Evolutionary conservation across 2,329 filamentous ascomycete genomes (phyloP).

Genomic region (Alternaria arborescens): DNA sequence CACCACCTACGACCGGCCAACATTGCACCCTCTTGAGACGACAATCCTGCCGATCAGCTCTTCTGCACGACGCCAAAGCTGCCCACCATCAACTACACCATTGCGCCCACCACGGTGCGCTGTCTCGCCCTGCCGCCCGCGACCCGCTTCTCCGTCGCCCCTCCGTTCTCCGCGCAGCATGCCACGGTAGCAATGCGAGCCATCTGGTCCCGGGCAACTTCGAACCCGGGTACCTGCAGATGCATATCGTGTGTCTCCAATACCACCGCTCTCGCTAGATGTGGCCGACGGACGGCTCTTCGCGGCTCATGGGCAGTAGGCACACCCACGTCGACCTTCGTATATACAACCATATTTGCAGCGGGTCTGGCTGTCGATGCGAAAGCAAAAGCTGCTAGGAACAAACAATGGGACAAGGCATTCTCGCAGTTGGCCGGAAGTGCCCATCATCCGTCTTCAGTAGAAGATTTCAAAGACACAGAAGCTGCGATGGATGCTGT

Average conservation of each 20-base stretch:
- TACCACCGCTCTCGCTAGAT: constrained; percentile 60
- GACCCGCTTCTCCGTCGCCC: constrained; percentile 29
- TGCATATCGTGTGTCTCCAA: constrained; percentile 68
- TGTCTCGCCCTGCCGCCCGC: constrained; percentile 22
- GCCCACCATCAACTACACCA: constrained; percentile 6
- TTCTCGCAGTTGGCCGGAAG: constrained; percentile 55
- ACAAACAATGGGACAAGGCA: constrained; percentile 68
- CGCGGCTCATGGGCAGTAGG: constrained; percentile 62
- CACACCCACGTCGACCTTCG: constrained; percentile 68
- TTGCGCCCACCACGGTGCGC: constrained; percentile 23
- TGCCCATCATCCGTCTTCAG: not conserved
- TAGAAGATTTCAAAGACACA: not conserved
- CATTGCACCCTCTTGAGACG: not conserved
- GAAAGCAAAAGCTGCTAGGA: constrained; percentile 62
- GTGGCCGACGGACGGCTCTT: constrained; percentile 60
- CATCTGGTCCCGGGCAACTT: constrained; percentile 72
- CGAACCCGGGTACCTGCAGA: constrained; percentile 68
- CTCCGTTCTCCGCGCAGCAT: constrained; percentile 38
- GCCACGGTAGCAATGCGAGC: constrained; percentile 67
- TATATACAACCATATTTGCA: constrained; percentile 73
- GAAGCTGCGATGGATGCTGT: not conserved
- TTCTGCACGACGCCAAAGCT: not conserved
- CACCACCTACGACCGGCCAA: not conserved
- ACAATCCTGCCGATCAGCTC: not conserved
- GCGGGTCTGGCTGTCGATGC: constrained; percentile 71